Base-by-base conservation (phyloP, 2,329 filamentous ascomycete genomes). In the Simplicillium aogashimaense region DNA sequence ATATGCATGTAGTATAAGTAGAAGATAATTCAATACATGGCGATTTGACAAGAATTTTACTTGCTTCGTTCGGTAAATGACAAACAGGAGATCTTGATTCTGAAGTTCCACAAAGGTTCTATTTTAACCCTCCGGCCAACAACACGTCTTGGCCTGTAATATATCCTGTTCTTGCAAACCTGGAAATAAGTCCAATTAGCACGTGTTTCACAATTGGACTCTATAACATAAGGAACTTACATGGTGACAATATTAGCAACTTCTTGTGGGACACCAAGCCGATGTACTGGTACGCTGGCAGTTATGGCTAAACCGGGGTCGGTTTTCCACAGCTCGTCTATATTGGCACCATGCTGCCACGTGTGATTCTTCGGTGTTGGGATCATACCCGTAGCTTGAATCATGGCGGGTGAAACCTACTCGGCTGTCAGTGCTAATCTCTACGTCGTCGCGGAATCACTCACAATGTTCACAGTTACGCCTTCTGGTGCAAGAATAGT, bases 361-460 rank as follows among this genome's bases (percentile, higher is more conserved):
- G 50, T 54, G 2, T 59, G 31, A 13, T 38, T 40, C 8, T 36
- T 41, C 67, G 32, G 70, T 70, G 44, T 74, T 66, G 2, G 74
- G 33, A 81, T 76, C 75, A 81, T 75, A 1, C 74, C 74, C 3
- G 74, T 78, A 16, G 74, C 70, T 4, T 76, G 77, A 46, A 83
- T 81, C 76, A 83, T 81, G 3, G 78, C 78, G 1, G 78, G 78
- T 3, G 76, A 75, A n/a, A 83, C 74, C 46, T 81, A 7, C 17
- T 6, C 7, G 8, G 35, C 20, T 9, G n/a, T 17, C 13, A n/a
- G 15, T 18, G 2, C n/a, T 2, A 3, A 28, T 7, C 5, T 28
- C 7, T 8, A 15, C 3, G n/a, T 7, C 14, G 15, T 11, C 13
- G 15, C 13, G 34, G 6, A 9, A 36, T 14, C 12, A 30, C 41